Percentiles rank a stretch among this genome's conserved stretches.
Conservation (phyloP, 2,329 filamentous ascomycete species). For the Acephala macrosclerotiorum region DNA sequence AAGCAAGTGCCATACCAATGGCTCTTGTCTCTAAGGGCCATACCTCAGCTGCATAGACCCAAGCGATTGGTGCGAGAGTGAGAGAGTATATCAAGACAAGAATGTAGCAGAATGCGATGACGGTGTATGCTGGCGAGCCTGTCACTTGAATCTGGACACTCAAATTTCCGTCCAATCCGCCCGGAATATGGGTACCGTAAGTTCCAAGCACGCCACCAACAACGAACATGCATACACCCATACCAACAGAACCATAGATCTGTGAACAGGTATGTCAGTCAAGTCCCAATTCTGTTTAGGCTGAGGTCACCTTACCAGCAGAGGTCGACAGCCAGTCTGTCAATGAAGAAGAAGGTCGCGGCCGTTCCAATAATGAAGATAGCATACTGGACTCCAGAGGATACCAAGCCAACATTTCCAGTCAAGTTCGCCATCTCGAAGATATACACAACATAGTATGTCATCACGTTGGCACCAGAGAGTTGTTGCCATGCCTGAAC, state of each 20-base stretch:
- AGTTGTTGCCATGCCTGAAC: conserved; percentile 18
- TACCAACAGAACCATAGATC: conserved; percentile 48
- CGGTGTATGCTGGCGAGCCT: conserved; percentile 62
- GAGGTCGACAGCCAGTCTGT: conserved; percentile 37
- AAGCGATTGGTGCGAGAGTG: conserved; percentile 68
- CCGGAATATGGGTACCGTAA: conserved; percentile 50
- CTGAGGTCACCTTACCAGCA: conserved; percentile 38
- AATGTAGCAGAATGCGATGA: conserved; percentile 71
- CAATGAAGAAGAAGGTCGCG: conserved; percentile 33
- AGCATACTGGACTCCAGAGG: conserved; percentile 33
- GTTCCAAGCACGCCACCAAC: conserved; percentile 52
- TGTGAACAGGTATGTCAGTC: neutral
- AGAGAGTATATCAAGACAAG: conserved; percentile 68
- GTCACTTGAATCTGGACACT: conserved; percentile 61
- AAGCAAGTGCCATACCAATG: conserved; percentile 62
- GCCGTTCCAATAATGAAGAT: conserved; percentile 32
- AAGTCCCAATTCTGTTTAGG: neutral
- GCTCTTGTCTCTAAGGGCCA: conserved; percentile 68
- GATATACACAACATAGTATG: conserved; percentile 47
- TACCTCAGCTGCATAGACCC: conserved; percentile 71
- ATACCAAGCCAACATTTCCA: conserved; percentile 45
- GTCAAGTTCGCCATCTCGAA: conserved; percentile 47
- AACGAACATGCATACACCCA: conserved; percentile 53
- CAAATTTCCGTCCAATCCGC: conserved; percentile 52
- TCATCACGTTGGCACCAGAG: conserved; percentile 36